These are phyloP conservation scores for Paxillus ammoniavirescens DNA, from an alignment of 768 basidiomycete genomes.

Conservation along the genomic window DNA sequence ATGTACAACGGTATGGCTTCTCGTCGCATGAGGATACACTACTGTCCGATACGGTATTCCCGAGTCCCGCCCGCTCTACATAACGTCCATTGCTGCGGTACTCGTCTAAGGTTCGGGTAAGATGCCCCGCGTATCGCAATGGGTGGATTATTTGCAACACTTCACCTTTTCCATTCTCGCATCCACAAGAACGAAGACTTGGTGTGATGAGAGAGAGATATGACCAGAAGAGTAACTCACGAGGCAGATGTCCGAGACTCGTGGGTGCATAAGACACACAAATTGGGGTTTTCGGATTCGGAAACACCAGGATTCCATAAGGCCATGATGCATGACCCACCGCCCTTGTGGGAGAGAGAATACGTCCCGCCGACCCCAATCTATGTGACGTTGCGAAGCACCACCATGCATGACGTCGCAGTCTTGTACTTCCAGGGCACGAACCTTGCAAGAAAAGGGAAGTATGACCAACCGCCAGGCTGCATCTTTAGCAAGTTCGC, in stretches of 20 bases:
- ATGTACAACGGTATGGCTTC: background rate
- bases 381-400: slow-evolving; percentile 12
- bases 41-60: no score
- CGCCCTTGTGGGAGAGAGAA: no score
- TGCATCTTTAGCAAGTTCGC: slow-evolving; percentile 2
- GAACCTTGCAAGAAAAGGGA: slow-evolving; percentile 17
- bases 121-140: no score
- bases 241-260: background rate
- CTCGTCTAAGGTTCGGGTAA: no score
- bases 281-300: slow-evolving; percentile 6
- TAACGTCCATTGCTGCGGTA: no score
- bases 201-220: slow-evolving; percentile 2
- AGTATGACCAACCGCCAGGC: slow-evolving; percentile 5
- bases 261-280: background rate
- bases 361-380: slow-evolving; percentile 12
- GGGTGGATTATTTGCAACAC: no score
- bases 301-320: no score
- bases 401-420: slow-evolving; percentile 13
- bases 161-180: background rate
- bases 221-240: no score
- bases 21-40: no score
- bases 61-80: no score
- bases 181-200: slow-evolving; percentile 9
- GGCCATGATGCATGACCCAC: no score
- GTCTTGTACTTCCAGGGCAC: slow-evolving; percentile 6